Conservation (phyloP, 1,284 basidiomycete genomes). For the Flammula alnicola region DNA sequence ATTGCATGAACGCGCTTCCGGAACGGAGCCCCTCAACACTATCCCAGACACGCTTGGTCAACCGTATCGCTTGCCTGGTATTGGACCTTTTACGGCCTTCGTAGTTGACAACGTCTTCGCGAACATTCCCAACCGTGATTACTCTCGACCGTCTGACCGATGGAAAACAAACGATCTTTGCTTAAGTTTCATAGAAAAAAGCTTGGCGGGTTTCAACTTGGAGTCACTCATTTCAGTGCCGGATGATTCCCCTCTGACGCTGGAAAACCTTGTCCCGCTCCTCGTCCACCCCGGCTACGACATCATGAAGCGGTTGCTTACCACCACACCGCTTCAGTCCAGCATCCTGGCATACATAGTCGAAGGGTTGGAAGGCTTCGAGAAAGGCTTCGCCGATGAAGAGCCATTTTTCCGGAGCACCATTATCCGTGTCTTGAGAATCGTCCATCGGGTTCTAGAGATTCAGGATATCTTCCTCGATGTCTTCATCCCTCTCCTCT, state of each 20-base stretch:
- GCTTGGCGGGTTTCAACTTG: slow-evolving; percentile 82
- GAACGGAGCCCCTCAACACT: slow-evolving; percentile 68
- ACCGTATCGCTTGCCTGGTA: slow-evolving; percentile 76
- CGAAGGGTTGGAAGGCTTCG: slow-evolving; percentile 78
- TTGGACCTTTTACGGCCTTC: slow-evolving; percentile 81
- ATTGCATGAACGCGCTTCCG: slow-evolving; percentile 60
- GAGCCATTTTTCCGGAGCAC: slow-evolving; percentile 76
- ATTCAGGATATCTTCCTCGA: slow-evolving; percentile 92
- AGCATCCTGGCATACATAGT: slow-evolving; percentile 79
- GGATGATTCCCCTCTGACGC: slow-evolving; percentile 54
- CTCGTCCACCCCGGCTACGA: slow-evolving; percentile 89
- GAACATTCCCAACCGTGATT: slow-evolving; percentile 75
- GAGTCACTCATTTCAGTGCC: slow-evolving; percentile 59
- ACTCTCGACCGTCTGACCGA: slow-evolving; percentile 73
- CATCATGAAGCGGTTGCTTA: slow-evolving; percentile 81
- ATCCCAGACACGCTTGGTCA: slow-evolving; percentile 79
- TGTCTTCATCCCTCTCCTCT: slow-evolving; percentile 81
- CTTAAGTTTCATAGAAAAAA: slow-evolving; percentile 85
- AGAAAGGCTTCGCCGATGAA: slow-evolving; percentile 69
- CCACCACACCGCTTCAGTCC: slow-evolving; percentile 70
- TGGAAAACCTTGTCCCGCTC: slow-evolving; percentile 57
- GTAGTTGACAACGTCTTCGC: slow-evolving; percentile 89
- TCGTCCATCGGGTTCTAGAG: slow-evolving; percentile 82
- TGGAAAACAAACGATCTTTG: slow-evolving; percentile 90
- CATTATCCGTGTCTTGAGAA: slow-evolving; percentile 82